Percentiles rank a stretch among this genome's conserved stretches.
phyloP scores from a whole-genome alignment of 1,139 yeast genomes.

The Yamadazyma epiphylla region DNA sequence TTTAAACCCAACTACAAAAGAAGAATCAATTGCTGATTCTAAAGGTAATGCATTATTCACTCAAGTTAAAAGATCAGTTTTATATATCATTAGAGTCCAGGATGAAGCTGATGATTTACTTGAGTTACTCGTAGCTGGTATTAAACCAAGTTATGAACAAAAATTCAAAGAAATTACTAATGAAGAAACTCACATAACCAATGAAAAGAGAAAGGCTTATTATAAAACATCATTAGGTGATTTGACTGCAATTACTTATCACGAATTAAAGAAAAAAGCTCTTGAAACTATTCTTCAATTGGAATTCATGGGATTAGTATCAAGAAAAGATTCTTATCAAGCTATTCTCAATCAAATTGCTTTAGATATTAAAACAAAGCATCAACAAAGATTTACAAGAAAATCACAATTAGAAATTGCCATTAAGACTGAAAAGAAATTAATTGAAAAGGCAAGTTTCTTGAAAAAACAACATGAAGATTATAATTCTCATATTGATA shows the following conservation, averaged over 20 bases:
- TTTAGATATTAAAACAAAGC: conserved; percentile 75
- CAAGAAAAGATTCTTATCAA: conserved; percentile 73
- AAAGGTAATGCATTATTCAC: conserved; percentile 58
- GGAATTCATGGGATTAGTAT: conserved; percentile 63
- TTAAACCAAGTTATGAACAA: conserved; percentile 63
- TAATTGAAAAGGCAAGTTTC: conserved; percentile 59
- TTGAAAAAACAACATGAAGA: conserved; percentile 60
- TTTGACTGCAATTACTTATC: conserved; percentile 56
- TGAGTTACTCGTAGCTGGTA: conserved; percentile 71
- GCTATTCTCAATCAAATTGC: conserved; percentile 80
- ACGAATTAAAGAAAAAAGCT: conserved; percentile 73
- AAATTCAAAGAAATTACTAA: conserved; percentile 53
- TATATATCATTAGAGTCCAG: conserved; percentile 81
- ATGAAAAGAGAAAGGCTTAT: conserved; percentile 29
- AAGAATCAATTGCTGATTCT: conserved; percentile 39
- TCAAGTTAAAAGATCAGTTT: conserved; percentile 76
- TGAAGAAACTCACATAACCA: conserved; percentile 38
- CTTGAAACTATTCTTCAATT: conserved; percentile 73
- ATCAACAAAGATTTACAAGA: conserved; percentile 61
- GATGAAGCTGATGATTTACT: conserved; percentile 60
- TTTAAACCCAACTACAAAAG: conserved; percentile 51
- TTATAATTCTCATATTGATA: conserved; percentile 68
- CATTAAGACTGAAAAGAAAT: conserved; percentile 53
- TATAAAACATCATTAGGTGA: conserved; percentile 48
- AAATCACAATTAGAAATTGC: conserved; percentile 61